Base-by-base conservation (phyloP, 2,329 filamentous ascomycete species). In the Tolypocladium amazonense region DNA sequence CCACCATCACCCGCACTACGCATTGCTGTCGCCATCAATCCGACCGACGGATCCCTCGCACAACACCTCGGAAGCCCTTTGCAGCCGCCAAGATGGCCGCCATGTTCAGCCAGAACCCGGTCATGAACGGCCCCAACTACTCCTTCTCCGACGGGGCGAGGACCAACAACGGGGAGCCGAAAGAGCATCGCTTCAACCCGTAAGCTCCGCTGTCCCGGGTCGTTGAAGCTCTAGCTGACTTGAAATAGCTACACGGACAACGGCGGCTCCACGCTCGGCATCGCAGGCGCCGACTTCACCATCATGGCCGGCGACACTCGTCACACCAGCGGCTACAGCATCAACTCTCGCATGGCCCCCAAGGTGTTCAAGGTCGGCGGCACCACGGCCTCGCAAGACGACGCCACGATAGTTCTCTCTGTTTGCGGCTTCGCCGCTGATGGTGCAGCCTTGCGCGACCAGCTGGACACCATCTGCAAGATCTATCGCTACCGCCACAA, bases 401-500 rank as follows among this genome's bases (percentile, higher is more conserved):
- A 92, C 67, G 89, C 91, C 58, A 89, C 86, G 59, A 89, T 99
- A 69, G 85, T 97, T 20, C 83, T 99, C 56, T 95, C 92, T 2
- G 93, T 99, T 0, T 93, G 96, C 52, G 94, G 94, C 55, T 99
- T 97, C 72, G 91, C 92, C 18, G 94, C 94, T 64, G 94, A 99
- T 74, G 94, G 94, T 62, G 87, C 92, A 69, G 93, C 94, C 41
- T 81, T 99, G 67, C 93, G 94, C 76, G 93, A 97, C 78, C 89
- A 91, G 65, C 85, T 97, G 64, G 93, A 97, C 73, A 88, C 90
- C 64, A 86, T 96, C 71, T 94, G 95, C 81, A 97, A 96, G 82
- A 96, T 97, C 88, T 97, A 97, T 85, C 90, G 89, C 70, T 97
- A 97, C 81, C 92, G 95, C 74, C 93, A 97, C 75, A 91, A 91